Conservation (phyloP, 768 basidiomycete genomes). For the Daedalea quercina region DNA sequence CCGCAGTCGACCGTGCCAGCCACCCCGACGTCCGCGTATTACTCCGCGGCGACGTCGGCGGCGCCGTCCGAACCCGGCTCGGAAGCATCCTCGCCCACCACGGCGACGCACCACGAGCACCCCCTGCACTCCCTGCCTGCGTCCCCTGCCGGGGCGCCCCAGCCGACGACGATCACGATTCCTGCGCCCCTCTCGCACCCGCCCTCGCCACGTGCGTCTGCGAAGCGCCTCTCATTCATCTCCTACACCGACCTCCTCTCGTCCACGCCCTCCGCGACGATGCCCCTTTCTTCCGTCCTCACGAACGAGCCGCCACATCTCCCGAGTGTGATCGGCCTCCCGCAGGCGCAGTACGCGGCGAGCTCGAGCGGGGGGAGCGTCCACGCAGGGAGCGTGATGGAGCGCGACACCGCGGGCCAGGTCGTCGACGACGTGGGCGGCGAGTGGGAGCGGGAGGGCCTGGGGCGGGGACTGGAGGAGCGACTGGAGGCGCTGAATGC, state of each 20-base stretch:
- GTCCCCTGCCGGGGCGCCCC: conserved; percentile 9
- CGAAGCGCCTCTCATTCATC: conserved; percentile 82
- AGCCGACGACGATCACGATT: conserved; percentile 17
- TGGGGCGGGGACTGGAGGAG: conserved; percentile 80
- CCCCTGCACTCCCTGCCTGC: conserved; percentile 22
- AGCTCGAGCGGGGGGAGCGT: conserved; percentile 25
- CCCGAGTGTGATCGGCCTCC: conserved; percentile 45
- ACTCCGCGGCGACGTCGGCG: conserved; percentile 28
- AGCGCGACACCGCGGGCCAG: conserved; percentile 16
- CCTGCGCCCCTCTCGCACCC: conserved; percentile 25
- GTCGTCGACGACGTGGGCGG: conserved; percentile 65
- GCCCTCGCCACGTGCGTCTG: conserved; percentile 42
- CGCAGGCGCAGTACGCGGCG: conserved; percentile 22
- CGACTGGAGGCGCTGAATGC: conserved; percentile 60
- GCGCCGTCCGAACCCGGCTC: conserved; percentile 21
- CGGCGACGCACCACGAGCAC: conserved; percentile 28
- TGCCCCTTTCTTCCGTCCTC: conserved; percentile 59
- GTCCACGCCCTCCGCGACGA: conserved; percentile 65
- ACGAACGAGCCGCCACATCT: conserved; percentile 72
- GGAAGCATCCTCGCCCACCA: conserved; percentile 31
- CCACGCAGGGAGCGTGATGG: conserved; percentile 10
- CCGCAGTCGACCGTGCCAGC: conserved; percentile 8
- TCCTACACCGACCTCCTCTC: conserved; percentile 82
- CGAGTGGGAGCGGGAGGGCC: conserved; percentile 83
- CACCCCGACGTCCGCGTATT: conserved; percentile 46